Base-by-base conservation (phyloP, 208 protist genomes). In the Trypanosoma cruzi region DNA sequence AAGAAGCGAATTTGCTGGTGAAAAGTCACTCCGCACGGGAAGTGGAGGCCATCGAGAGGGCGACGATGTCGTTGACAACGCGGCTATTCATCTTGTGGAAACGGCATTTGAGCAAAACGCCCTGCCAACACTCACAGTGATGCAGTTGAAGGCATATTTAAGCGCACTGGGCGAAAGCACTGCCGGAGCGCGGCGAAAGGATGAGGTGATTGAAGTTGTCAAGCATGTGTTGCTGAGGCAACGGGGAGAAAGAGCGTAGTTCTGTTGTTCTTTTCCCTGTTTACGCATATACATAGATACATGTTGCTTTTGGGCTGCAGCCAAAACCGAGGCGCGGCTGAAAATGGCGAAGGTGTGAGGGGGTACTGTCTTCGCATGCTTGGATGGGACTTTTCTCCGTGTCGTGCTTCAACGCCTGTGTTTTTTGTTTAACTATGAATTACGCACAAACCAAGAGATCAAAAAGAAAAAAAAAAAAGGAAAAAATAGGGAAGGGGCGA, bases 91-190 rank as follows among this genome's bases (percentile, higher is more conserved):
- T 18, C 18, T 71, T 8, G 68, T 89, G 37, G 60, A 64, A 32
- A 24, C 50, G 10, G 81, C 75, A 10, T 80, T 79, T 31, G 71
- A 56, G 22, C 52, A 64, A 28, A 80, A 85, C 53, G 69, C 79
- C 29, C 77, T 69, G 72, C 26, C 71, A 5, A 73, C 29, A 31
- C 44, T 91, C 24, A 85, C 77, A 0, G 65, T 89, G 14, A 24
- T 64, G 29, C 74, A 81, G 34, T 69, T 92, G 40, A 80, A 71
- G 55, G 68, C 37, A 40, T 92, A 87, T 67, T 55, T 92, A 28
- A 53, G 50, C 0, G 54, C 48, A 14, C 8, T 69, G 34, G 55
- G 62, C n/a, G 69, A 44, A 50, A 56, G 40, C n/a, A 18, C 26
- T 13, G 66, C 11, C 49, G 75, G 48, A 6, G 66, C 44, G 6